Conservation (phyloP, 257 asterid species). For the Forsythia suspensa region DNA sequence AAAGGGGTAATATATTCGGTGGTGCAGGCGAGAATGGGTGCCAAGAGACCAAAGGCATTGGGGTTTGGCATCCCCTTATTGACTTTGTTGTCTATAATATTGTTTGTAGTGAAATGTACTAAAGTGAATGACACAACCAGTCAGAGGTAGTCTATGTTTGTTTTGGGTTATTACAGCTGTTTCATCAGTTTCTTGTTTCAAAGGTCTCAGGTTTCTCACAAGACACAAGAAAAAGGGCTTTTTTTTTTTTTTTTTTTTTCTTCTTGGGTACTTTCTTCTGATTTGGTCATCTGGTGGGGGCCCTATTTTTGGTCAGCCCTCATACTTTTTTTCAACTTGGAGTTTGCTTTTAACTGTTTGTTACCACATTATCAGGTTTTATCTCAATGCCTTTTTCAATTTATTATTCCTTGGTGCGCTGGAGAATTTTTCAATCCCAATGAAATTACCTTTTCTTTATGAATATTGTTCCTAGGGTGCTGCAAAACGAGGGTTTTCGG, state of each 20-base stretch:
- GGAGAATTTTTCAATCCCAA: constrained; percentile 25
- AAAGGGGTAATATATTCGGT: constrained; percentile 28
- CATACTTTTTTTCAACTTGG: constrained; percentile 10
- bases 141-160: constrained; percentile 42
- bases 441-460: constrained; percentile 5
- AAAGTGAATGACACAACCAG: constrained; percentile 29
- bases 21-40: constrained; percentile 48
- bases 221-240: constrained; percentile 7
- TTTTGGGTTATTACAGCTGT: constrained; percentile 41
- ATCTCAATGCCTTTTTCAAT: constrained; percentile 1
- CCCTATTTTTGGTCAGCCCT: constrained; percentile 30
- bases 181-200: constrained; percentile 21
- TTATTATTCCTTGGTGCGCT: constrained; percentile 25
- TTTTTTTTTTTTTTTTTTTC: constrained; percentile 11
- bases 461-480: constrained; percentile 5
- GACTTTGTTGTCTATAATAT: constrained; percentile 52
- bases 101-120: constrained; percentile 29
- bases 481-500: neutral
- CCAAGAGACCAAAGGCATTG: constrained; percentile 32
- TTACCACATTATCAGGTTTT: neutral
- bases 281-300: constrained; percentile 32
- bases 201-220: constrained; percentile 25
- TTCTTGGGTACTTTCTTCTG: constrained; percentile 11
- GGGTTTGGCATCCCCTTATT: constrained; percentile 51
- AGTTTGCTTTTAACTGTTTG: constrained; percentile 17